phyloP scores from a whole-genome alignment of 108 stramenopile genomes.

The Conticribra weissflogii region DNA sequence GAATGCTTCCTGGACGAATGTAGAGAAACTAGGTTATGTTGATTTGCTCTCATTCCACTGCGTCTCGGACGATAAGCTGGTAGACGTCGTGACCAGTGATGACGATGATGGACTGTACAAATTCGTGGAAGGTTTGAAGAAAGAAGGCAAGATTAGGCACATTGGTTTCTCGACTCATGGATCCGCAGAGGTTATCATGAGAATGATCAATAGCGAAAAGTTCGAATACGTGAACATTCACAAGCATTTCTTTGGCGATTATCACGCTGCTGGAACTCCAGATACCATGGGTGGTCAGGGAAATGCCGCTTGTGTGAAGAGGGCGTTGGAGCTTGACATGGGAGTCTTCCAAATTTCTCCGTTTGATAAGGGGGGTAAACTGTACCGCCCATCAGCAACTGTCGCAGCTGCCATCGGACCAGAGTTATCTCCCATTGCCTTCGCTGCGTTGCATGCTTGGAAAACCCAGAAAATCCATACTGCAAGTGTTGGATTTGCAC shows the following conservation, averaged over 20 bases:
- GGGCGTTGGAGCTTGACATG: slow-evolving; percentile 76
- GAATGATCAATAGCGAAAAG: slow-evolving; percentile 59
- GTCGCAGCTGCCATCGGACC: slow-evolving; percentile 53
- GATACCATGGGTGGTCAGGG: slow-evolving; percentile 61
- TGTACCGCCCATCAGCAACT: slow-evolving; percentile 62
- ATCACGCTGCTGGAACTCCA: slow-evolving; percentile 65
- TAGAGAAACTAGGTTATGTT: slow-evolving; percentile 57
- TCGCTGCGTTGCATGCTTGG: slow-evolving; percentile 64
- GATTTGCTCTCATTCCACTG: slow-evolving; percentile 77
- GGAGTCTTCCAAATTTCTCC: slow-evolving; percentile 83
- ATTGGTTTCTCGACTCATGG: slow-evolving; percentile 85
- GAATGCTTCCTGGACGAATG: slow-evolving; percentile 53
- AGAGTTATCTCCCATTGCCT: slow-evolving; percentile 66
- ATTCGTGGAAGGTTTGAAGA: slow-evolving; percentile 42
- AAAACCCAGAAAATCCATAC: slow-evolving; percentile 54
- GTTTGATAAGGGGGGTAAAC: slow-evolving; percentile 80
- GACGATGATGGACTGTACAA: slow-evolving; percentile 44
- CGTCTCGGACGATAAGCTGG: slow-evolving; percentile 33
- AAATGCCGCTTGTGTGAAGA: slow-evolving; percentile 48
- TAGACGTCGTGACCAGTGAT: slow-evolving; percentile 50
- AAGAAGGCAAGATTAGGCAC: slow-evolving; percentile 59
- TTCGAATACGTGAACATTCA: slow-evolving; percentile 79
- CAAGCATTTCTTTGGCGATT: slow-evolving; percentile 74
- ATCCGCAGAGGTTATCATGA: slow-evolving; percentile 62
- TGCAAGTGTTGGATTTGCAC: slow-evolving; percentile 64